Evolutionary conservation across 2,329 filamentous ascomycete species (phyloP).

Genomic region (Elsinoe perseae): DNA sequence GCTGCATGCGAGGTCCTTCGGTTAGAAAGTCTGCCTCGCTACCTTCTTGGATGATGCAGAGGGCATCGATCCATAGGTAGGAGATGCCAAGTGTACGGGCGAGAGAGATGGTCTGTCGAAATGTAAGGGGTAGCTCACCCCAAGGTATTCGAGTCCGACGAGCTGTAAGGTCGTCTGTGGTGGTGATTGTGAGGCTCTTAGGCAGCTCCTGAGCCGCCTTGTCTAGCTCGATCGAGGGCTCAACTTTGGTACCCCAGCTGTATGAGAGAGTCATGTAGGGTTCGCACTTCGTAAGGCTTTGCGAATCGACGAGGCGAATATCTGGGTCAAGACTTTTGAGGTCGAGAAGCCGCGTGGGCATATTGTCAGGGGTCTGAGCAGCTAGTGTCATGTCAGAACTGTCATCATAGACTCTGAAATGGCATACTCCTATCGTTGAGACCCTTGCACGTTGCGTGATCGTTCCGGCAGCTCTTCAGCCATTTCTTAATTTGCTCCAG

Average conservation of each 20-base stretch:
- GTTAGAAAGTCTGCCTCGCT: slow-evolving; percentile 17
- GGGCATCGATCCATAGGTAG: slow-evolving; percentile 20
- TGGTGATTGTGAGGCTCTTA: too few species aligned
- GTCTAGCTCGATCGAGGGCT: too few species aligned
- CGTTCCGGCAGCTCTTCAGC: too few species aligned
- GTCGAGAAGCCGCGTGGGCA: neutral
- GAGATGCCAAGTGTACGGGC: slow-evolving; percentile 12
- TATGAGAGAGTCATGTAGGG: neutral
- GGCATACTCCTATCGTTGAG: too few species aligned
- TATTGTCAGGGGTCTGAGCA: too few species aligned
- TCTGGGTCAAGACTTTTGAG: neutral
- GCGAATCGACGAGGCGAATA: neutral
- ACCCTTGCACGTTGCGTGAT: too few species aligned
- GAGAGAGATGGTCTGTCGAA: neutral
- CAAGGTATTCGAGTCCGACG: neutral
- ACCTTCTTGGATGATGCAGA: slow-evolving; percentile 21
- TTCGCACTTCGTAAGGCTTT: neutral
- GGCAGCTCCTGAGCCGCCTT: too few species aligned
- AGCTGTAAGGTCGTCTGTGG: too few species aligned
- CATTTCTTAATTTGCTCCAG: too few species aligned
- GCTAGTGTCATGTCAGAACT: too few species aligned
- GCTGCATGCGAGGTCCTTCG: slow-evolving; percentile 18
- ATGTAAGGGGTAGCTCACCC: neutral
- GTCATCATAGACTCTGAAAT: too few species aligned
- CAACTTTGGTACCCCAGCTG: neutral